Evolutionary conservation across 345 rosid genomes (phyloP), one percentile per base, ranked within the genome.

Genomic region (Barbarea vulgaris): DNA sequence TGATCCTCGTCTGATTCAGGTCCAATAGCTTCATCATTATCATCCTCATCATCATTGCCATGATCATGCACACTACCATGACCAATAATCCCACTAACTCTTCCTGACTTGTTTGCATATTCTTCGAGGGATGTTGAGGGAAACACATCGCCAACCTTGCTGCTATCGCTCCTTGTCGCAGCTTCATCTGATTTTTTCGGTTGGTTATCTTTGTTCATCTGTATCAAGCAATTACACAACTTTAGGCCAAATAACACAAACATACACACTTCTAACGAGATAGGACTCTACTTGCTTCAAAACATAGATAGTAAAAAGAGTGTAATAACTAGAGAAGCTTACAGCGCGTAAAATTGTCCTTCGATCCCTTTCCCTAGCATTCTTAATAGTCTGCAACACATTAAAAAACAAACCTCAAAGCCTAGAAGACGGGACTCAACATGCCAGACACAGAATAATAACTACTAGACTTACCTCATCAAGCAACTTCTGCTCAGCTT

Each of bases 321-420:
- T 9, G 27, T 4, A 55, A 55, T 47, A 14, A 28, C 9, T n/a
- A 1, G 4, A 51, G 28, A 58, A 50, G 69, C 97, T 88, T 86
- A 91, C 97, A 59, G 93, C 84, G 1, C 98, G 95, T 22, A 94
- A 56, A 30, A 94, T 83, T 25, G 89, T 75, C 72, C 98, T 87
- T 54, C 94, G 82, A 61, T 91, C 98, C 61, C 98, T 90, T 81
- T 94, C 98, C 54, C 98, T 85, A 76, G 98, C 87, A 82, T 88
- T 86, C 84, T 90, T 87, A 67, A 94, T 87, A 33, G 97, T 97
- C 97, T 93, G 83, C 67, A 87, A 70, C 28, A 73, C 6, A 33
- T 73, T 8, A 42, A 36, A 34, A 28, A 75, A 13, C 58, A 0
- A 65, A 41, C 4, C 11, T 33, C n/a, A 67, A 5, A 58, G 11